These are phyloP conservation scores for Rhodotorula sp. DNA, from an alignment of 1,284 basidiomycete genomes.

Conservation along the genomic window DNA sequence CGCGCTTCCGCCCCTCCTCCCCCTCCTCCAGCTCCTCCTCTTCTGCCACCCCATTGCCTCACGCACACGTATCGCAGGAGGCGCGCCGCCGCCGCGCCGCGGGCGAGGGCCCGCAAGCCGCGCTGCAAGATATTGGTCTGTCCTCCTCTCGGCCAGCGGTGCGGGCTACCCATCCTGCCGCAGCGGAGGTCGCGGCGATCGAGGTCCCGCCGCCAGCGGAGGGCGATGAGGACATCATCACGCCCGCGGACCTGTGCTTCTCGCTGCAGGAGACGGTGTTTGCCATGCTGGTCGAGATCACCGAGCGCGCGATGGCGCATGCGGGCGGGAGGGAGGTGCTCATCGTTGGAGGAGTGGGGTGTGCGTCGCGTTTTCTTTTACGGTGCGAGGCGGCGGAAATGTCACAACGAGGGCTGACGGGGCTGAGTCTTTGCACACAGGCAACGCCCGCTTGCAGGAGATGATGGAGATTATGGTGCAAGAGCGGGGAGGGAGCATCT, in stretches of 20 bases:
- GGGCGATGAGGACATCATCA: constrained; percentile 71
- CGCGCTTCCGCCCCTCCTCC: constrained; percentile 43
- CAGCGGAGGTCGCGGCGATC: too few relatives aligned
- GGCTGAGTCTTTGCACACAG: constrained; percentile 54
- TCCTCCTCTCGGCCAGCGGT: background rate
- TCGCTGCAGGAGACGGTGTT: constrained; percentile 96
- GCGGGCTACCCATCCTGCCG: too few relatives aligned
- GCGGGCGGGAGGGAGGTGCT: constrained; percentile 94
- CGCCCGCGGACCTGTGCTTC: constrained; percentile 92
- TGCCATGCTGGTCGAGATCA: constrained; percentile 99
- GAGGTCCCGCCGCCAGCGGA: too few relatives aligned
- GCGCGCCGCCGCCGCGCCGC: constrained; percentile 31
- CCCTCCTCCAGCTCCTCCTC: background rate
- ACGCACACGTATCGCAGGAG: constrained; percentile 23
- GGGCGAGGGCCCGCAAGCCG: constrained; percentile 33
- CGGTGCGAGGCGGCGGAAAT: background rate
- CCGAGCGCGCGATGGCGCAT: constrained; percentile 98
- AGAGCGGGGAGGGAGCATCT: constrained; percentile 86
- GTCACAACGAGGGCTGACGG: background rate
- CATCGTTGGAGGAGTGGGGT: constrained; percentile 98
- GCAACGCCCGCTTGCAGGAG: constrained; percentile 87
- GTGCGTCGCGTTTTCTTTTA: constrained; percentile 58
- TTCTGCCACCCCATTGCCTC: background rate
- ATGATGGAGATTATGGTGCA: constrained; percentile 99
- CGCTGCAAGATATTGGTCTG: constrained; percentile 36